phyloP scores from a whole-genome alignment of 75 land plant genomes.

The Ceratopteris richardii region DNA sequence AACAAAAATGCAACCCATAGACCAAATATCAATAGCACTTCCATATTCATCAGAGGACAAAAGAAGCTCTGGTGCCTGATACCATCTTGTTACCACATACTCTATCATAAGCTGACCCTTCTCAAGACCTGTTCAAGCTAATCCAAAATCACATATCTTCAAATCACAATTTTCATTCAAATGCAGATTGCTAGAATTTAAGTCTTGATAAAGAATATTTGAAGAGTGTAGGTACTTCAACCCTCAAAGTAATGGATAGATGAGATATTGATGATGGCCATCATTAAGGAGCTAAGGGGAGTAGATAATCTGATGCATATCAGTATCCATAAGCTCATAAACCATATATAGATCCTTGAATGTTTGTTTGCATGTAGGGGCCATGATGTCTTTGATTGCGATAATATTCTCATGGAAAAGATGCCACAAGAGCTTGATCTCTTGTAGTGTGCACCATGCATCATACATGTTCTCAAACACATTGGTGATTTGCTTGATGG shows the following conservation, averaged over 20 bases:
- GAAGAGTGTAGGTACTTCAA: conserved; percentile 49
- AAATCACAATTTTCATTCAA: conserved; percentile 20
- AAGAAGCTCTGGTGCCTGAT: conserved; percentile 36
- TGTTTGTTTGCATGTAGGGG: conserved; percentile 31
- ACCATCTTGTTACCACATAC: conserved; percentile 34
- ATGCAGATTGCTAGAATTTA: conserved; percentile 33
- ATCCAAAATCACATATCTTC: conserved; percentile 36
- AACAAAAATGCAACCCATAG: conserved; percentile 15
- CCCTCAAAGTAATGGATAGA: conserved; percentile 68
- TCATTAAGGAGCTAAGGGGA: conserved; percentile 54
- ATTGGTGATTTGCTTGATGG: conserved; percentile 70
- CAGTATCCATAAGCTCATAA: conserved; percentile 59
- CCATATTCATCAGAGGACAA: conserved; percentile 18
- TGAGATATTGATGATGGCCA: conserved; percentile 64
- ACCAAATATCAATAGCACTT: conserved; percentile 33
- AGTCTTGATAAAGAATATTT: conserved; percentile 28
- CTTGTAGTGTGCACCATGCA: conserved; percentile 63
- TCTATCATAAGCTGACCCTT: conserved; percentile 21
- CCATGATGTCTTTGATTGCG: conserved; percentile 69
- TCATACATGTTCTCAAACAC: conserved; percentile 64
- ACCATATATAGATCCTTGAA: conserved; percentile 54
- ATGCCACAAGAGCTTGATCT: conserved; percentile 54
- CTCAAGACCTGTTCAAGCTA: conserved; percentile 6
- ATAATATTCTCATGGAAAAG: conserved; percentile 67
- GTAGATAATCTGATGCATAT: conserved; percentile 54